Evolutionary conservation across 305 asterid genomes (phyloP), one percentile per base, ranked within the genome.

Genomic region (Solanum hybrid): DNA sequence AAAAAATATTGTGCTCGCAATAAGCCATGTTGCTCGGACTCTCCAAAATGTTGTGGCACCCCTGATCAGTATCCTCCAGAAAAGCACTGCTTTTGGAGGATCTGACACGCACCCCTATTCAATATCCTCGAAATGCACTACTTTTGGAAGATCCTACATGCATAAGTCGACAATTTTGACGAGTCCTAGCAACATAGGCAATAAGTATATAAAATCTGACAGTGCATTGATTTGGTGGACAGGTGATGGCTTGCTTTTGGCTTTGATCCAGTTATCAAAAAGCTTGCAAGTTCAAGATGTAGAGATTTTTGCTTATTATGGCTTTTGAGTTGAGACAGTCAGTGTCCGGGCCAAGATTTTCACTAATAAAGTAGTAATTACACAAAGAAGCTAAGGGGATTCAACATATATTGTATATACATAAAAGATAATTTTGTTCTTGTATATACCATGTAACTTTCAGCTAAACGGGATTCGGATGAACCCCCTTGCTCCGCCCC

Each of bases 241-340:
- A 95, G 98, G 98, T 93, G 64, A 95, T 96, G 98, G 90, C 94
- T 89, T 87, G 91, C 89, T 95, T 96, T 88, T 96, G 98, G 99
- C 93, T 97, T 75, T 97, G 95, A 96, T 73, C 37, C 60, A 88
- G 89, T 81, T 24, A 46, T 51, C 31, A 73, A 11, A 27, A 29
- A 35, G 56, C 31, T 35, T 20, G 26, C 20, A 78, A 22, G 38
- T 79, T 79, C 85, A 36, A 79, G 56, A 36, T 79, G 11, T 0
- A n/a, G 56, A 79, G 1, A n/a, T 0, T 13, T 12, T 17, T 38
- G 34, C 66, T 24, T 80, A 71, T 11, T 9, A 77, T 36, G 85
- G 31, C 1, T 36, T 36, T 78, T 12, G 76, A 69, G 17, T 24
- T 4, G 76, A 24, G 32, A 69, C 32, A 69, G 31, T 69, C 76